Evolutionary conservation across 352 stramenopile species (phyloP).

Genomic region (Phytophthora palmivora): DNA sequence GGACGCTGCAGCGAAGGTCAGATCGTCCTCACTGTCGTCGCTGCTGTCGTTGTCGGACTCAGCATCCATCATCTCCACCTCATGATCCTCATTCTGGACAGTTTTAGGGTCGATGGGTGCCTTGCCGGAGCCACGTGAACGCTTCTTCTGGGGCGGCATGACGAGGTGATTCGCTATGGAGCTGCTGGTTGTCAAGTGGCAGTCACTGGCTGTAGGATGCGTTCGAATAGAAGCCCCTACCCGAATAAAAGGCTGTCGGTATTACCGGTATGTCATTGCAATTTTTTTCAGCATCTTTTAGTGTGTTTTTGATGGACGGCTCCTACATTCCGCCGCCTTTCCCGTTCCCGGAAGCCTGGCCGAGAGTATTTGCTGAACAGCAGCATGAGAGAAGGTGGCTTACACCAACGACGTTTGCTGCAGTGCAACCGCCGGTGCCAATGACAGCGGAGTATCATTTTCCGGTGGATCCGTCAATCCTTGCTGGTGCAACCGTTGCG

Average conservation of each 20-base stretch:
- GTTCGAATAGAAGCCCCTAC: conserved; percentile 1
- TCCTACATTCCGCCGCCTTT: conserved; percentile 76
- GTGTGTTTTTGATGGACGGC: conserved; percentile 40
- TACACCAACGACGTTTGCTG: conserved; percentile 34
- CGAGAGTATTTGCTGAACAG: conserved; percentile 45
- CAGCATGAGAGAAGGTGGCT: conserved; percentile 56
- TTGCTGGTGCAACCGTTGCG: background rate
- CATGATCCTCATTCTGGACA: conserved; percentile 19
- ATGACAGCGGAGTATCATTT: conserved; percentile 2
- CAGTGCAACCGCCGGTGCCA: background rate
- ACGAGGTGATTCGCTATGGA: background rate
- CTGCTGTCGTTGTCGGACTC: conserved; percentile 52
- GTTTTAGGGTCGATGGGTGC: conserved; percentile 23
- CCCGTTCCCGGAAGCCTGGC: conserved; percentile 79
- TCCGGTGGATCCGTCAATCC: background rate
- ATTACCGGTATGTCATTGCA: conserved; percentile 7
- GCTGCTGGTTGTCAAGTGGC: conserved; percentile 16
- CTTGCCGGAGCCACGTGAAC: conserved; percentile 33
- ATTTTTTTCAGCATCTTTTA: no score
- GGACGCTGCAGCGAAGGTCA: conserved; percentile 56
- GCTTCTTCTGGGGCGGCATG: conserved; percentile 50
- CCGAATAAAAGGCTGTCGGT: conserved; percentile 3
- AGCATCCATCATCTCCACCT: conserved; percentile 63
- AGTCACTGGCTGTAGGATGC: conserved; percentile 10
- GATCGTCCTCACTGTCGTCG: conserved; percentile 63